These are phyloP conservation scores for Hypericum perforatum DNA, from an alignment of 345 rosid genomes.

Conservation along the genomic window DNA sequence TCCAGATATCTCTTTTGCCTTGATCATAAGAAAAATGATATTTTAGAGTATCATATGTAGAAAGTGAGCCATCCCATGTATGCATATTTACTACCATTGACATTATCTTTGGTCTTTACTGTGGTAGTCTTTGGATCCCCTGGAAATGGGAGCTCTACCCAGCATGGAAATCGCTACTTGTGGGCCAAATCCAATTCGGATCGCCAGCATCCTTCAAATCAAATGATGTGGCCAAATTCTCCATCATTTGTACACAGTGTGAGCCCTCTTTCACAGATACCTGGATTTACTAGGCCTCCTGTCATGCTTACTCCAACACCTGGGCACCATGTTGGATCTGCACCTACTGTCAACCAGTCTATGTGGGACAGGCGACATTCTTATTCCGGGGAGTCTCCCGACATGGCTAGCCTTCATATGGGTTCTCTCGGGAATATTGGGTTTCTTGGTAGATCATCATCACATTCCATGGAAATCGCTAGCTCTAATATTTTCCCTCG, in stretches of 20 bases:
- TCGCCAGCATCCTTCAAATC: conserved; percentile 44
- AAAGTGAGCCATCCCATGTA: not conserved
- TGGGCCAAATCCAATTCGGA: conserved; percentile 46
- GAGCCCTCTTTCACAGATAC: conserved; percentile 38
- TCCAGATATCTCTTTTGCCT: too few species aligned
- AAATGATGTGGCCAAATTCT: conserved; percentile 73
- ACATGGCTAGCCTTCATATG: conserved; percentile 44
- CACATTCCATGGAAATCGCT: conserved; percentile 31
- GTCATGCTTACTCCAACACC: conserved; percentile 49
- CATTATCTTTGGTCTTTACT: conserved; percentile 8
- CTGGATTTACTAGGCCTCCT: conserved; percentile 58
- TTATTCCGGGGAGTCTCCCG: conserved; percentile 68
- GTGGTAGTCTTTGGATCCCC: conserved; percentile 58
- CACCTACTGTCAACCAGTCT: conserved; percentile 60
- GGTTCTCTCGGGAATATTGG: conserved; percentile 48
- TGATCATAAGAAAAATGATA: too few species aligned
- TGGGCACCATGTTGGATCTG: conserved; percentile 79
- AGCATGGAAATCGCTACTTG: conserved; percentile 42
- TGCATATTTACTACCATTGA: not conserved
- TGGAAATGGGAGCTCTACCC: conserved; percentile 53
- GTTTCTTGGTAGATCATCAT: conserved; percentile 25
- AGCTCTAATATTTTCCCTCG: conserved; percentile 20
- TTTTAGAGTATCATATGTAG: too few species aligned
- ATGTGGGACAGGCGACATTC: conserved; percentile 72
- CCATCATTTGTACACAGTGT: conserved; percentile 62